These are phyloP conservation scores for Geotrichum reessii DNA, from an alignment of 1,139 yeast species.

Conservation along the genomic window DNA sequence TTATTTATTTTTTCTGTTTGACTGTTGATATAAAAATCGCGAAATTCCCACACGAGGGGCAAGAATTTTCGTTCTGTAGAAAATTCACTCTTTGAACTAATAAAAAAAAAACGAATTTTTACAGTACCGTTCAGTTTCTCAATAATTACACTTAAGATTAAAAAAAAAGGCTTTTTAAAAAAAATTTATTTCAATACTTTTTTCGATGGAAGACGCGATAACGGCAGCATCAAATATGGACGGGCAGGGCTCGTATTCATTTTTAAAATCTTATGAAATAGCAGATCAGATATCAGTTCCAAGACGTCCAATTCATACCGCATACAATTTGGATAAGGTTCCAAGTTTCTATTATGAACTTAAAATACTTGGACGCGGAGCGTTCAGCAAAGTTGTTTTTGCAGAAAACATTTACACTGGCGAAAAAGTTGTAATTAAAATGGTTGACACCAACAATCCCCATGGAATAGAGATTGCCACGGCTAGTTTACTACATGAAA, in stretches of 20 bases:
- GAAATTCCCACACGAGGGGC: not conserved
- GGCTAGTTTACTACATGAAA: constrained; percentile 58
- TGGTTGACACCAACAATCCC: constrained; percentile 31
- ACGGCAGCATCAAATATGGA: not conserved
- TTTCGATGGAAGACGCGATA: not conserved
- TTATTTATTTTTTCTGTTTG: not conserved
- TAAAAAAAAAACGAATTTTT: not conserved
- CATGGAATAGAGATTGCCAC: constrained; percentile 53
- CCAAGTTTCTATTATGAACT: constrained; percentile 24
- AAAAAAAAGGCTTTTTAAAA: not conserved
- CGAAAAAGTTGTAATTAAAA: constrained; percentile 38
- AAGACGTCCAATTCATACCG: not conserved
- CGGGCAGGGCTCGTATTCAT: not conserved
- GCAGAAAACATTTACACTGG: constrained; percentile 29
- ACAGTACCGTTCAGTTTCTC: too few species aligned
- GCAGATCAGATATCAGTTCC: not conserved
- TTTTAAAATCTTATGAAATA: not conserved
- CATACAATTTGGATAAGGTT: not conserved
- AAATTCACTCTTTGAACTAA: not conserved
- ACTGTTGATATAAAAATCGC: not conserved
- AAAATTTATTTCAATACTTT: not conserved
- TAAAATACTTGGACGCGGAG: constrained; percentile 37
- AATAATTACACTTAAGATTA: not conserved
- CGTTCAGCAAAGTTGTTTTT: constrained; percentile 38
- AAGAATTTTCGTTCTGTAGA: not conserved